phyloP scores from a whole-genome alignment of 2,329 filamentous ascomycete species.

The Claviceps monticola region DNA sequence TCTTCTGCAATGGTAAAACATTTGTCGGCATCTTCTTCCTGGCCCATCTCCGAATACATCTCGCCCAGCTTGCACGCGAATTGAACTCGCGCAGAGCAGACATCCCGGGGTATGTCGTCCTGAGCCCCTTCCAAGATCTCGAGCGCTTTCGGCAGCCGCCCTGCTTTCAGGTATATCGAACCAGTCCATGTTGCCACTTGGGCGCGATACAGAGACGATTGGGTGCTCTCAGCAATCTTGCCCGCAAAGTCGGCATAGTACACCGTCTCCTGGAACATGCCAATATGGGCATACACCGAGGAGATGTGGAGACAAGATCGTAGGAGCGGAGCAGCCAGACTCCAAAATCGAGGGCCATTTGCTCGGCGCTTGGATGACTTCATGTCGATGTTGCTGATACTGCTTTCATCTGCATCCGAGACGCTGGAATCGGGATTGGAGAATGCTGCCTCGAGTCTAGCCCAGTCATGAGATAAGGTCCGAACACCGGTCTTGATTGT shows the following conservation, averaged over 20 bases:
- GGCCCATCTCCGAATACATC: slow-evolving; percentile 36
- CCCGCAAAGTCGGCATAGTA: slow-evolving; percentile 78
- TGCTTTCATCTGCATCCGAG: slow-evolving; percentile 12
- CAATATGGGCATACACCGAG: slow-evolving; percentile 66
- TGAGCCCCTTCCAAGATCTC: slow-evolving; percentile 40
- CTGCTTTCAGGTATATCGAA: slow-evolving; percentile 41
- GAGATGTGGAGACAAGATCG: slow-evolving; percentile 61
- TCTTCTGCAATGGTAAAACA: slow-evolving; percentile 36
- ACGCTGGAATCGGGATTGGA: slow-evolving; percentile 15
- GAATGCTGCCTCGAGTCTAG: slow-evolving; percentile 27
- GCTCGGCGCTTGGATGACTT: slow-evolving; percentile 11
- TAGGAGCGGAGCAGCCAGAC: slow-evolving; percentile 59
- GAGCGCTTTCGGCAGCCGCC: slow-evolving; percentile 43
- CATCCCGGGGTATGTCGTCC: slow-evolving; percentile 31
- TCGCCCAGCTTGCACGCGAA: slow-evolving; percentile 43
- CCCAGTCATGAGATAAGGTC: slow-evolving; percentile 41
- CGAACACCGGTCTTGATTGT: slow-evolving; percentile 45
- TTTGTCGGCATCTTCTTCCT: slow-evolving; percentile 27
- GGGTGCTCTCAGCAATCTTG: slow-evolving; percentile 57
- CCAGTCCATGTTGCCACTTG: slow-evolving; percentile 42
- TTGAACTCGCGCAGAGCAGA: slow-evolving; percentile 21
- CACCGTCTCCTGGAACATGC: slow-evolving; percentile 75
- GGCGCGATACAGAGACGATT: slow-evolving; percentile 43
- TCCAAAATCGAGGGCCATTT: slow-evolving; percentile 59
- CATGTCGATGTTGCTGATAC: slow-evolving; percentile 14